Evolutionary conservation across 1,139 yeast genomes (phyloP).

Genomic region (Kodamaea alishanica): DNA sequence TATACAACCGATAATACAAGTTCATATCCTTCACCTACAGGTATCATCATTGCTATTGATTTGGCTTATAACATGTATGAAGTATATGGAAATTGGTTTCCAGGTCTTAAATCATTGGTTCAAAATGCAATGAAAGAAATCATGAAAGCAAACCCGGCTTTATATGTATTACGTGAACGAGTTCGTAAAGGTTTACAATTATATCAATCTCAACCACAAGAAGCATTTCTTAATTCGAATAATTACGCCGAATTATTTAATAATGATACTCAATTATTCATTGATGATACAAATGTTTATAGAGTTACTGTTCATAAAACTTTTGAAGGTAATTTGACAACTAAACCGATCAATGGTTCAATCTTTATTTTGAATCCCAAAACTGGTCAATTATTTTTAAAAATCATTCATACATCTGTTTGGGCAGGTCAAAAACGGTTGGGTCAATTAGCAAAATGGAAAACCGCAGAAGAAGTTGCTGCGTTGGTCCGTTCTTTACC

Average conservation of each 20-base stretch:
- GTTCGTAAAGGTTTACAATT: slow-evolving; percentile 90
- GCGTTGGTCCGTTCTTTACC: slow-evolving; percentile 87
- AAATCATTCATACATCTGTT: slow-evolving; percentile 87
- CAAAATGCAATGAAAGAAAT: slow-evolving; percentile 92
- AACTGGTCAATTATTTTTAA: slow-evolving; percentile 83
- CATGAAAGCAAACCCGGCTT: slow-evolving; percentile 92
- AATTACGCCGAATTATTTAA: slow-evolving; percentile 90
- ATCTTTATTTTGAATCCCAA: slow-evolving; percentile 86
- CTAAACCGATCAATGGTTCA: slow-evolving; percentile 93
- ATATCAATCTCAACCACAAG: slow-evolving; percentile 91
- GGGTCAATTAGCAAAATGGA: slow-evolving; percentile 95
- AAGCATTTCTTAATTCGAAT: slow-evolving; percentile 82
- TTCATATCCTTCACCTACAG: slow-evolving; percentile 91
- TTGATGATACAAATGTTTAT: slow-evolving; percentile 92
- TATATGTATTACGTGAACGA: slow-evolving; percentile 87
- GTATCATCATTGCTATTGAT: slow-evolving; percentile 86
- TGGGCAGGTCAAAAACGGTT: slow-evolving; percentile 97
- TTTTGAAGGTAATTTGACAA: slow-evolving; percentile 87
- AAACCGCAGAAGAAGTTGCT: slow-evolving; percentile 96
- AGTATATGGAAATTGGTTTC: slow-evolving; percentile 97
- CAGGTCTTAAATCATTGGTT: slow-evolving; percentile 84
- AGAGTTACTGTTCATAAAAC: slow-evolving; percentile 93
- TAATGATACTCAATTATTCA: slow-evolving; percentile 74
- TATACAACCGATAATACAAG: slow-evolving; percentile 86
- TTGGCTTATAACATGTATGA: slow-evolving; percentile 94